Conservation (phyloP, 306 rosid species). For the Prosopis cineraria region DNA sequence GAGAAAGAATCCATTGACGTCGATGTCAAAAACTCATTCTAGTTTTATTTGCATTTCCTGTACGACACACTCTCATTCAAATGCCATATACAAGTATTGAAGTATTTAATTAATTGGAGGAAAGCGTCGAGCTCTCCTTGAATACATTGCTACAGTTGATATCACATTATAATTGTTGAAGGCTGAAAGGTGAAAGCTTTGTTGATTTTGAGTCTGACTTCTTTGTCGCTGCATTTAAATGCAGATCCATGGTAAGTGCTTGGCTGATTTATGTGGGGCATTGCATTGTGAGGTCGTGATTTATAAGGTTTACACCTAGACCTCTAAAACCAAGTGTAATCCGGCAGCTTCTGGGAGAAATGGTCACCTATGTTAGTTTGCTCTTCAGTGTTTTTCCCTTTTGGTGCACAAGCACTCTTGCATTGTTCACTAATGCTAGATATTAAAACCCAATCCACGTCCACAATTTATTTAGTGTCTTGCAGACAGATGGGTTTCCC, state of each 20-base stretch:
- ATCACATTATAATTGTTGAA: background rate
- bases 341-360: slow-evolving; percentile 82
- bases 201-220: slow-evolving; percentile 8
- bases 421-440: slow-evolving; percentile 12
- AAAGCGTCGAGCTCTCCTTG: background rate
- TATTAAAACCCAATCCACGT: slow-evolving; percentile 23
- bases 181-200: no score
- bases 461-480: slow-evolving; percentile 56
- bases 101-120: background rate
- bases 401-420: background rate
- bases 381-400: slow-evolving; percentile 33
- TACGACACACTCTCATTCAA: background rate
- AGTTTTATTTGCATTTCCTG: background rate
- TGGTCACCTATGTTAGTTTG: slow-evolving; percentile 92
- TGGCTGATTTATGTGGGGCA: slow-evolving; percentile 97
- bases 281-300: slow-evolving; percentile 77
- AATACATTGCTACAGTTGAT: background rate
- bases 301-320: slow-evolving; percentile 60
- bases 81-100: background rate
- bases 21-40: background rate
- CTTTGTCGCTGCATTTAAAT: slow-evolving; percentile 26
- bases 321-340: slow-evolving; percentile 76
- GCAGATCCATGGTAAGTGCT: slow-evolving; percentile 81
- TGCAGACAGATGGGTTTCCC: slow-evolving; percentile 81
- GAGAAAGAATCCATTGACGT: background rate